Conservation (phyloP, 306 rosid species). For the Cicer cuneatum region DNA sequence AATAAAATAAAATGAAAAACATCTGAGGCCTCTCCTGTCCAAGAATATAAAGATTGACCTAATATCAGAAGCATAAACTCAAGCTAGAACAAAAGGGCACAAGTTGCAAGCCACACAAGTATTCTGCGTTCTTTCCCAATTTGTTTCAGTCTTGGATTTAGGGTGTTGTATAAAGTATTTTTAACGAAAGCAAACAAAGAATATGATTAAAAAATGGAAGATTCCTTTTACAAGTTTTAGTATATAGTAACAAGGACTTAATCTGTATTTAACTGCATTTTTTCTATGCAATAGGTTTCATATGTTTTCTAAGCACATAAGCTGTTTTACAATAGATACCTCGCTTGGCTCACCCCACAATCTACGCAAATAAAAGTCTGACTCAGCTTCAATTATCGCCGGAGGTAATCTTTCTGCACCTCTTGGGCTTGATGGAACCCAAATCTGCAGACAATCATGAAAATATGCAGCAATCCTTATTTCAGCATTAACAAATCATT, state of each 20-base stretch:
- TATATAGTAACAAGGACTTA: background rate
- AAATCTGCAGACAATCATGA: conserved; percentile 67
- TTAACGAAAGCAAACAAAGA: conserved; percentile 31
- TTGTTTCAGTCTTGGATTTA: conserved; percentile 7
- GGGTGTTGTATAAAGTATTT: conserved; percentile 24
- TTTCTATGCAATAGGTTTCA: conserved; percentile 31
- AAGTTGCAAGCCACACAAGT: conserved; percentile 30
- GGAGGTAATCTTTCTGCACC: conserved; percentile 96
- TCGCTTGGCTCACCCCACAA: conserved; percentile 95
- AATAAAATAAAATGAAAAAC: conserved; percentile 18
- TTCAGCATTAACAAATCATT: background rate
- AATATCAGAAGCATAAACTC: conserved; percentile 40
- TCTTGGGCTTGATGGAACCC: conserved; percentile 94
- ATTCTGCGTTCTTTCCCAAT: background rate
- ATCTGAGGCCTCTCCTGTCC: conserved; percentile 28
- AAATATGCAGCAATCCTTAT: conserved; percentile 33
- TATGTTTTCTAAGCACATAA: conserved; percentile 3
- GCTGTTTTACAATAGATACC: conserved; percentile 58
- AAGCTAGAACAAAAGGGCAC: conserved; percentile 36
- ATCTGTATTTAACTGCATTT: conserved; percentile 15
- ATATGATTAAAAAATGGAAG: conserved; percentile 5
- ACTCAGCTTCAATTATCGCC: conserved; percentile 73
- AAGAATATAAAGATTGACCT: conserved; percentile 18
- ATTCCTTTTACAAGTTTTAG: conserved; percentile 4
- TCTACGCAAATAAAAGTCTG: conserved; percentile 86